Evolutionary conservation across 2,329 filamentous ascomycete species (phyloP), one percentile per base, ranked within the genome.

Genomic region (Verticillium isaacii): DNA sequence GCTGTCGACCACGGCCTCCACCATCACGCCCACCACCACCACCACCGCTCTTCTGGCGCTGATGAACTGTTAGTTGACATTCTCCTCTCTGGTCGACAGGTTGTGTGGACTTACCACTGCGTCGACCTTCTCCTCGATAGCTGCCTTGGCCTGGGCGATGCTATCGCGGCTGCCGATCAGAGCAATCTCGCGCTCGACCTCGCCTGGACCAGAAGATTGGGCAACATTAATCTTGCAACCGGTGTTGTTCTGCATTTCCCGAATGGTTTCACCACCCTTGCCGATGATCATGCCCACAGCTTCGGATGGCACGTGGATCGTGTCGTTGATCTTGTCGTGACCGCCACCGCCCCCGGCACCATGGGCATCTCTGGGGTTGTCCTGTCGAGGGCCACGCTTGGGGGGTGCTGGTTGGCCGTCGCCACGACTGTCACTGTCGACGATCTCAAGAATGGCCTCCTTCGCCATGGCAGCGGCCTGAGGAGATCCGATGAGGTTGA

Each of bases 241-340:
- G 5, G 92, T 95, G 36, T 81, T 84, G 71, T 88, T 89, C 75
- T 97, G 93, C 89, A 97, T 96, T 68, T 96, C 92, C 66, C 93
- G 92, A 72, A 97, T 97, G 0, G 93, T 96, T 78, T 97, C 93
- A 66, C 93, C 93, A 61, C 92, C 91, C 80, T 96, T 96, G 66
- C 93, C 93, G 64, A 97, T 97, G 66, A 97, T 96, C 93, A 97
- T 97, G 64, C 93, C 93, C 60, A 97, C 93, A 6, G 93, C 90
- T 73, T 97, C 93, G 25, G 92, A 94, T 14, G 93, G 93, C 11
- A 97, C 92, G 67, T 87, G 88, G 65, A 97, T 92, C 50, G 87
- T 88, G 70, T 97, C 92, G 70, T 89, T 93, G 69, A 90, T 84
- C 78, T 93, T 94, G 67, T 91, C 89, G 29, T 75, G 75, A 59